Conservation (phyloP, 1,139 yeast species). For the Kurtzmaniella quercitrusa region DNA sequence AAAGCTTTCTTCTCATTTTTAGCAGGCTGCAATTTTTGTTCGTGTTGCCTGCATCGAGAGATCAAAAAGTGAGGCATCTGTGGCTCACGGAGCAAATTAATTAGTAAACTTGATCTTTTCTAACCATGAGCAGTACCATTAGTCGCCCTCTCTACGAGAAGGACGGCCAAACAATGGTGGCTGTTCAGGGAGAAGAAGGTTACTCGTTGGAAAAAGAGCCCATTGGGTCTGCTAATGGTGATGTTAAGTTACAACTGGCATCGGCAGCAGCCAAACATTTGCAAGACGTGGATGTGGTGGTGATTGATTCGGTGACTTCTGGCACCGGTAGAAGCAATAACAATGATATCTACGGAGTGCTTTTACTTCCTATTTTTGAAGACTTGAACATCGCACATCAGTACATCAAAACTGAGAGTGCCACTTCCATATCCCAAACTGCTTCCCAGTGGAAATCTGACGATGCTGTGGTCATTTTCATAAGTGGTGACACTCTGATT, state of each 20-base stretch:
- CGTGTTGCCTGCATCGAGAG: not conserved
- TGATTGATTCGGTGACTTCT: conserved; percentile 54
- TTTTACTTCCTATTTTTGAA: conserved; percentile 44
- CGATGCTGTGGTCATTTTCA: conserved; percentile 40
- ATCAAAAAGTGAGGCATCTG: not conserved
- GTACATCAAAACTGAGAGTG: conserved; percentile 36
- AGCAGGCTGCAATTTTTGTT: too few relatives aligned
- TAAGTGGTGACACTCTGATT: conserved; percentile 86
- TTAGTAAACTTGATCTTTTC: not conserved
- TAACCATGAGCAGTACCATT: not conserved
- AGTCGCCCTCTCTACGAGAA: not conserved
- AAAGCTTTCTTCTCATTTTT: not conserved
- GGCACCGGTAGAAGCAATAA: conserved; percentile 46
- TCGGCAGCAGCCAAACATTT: conserved; percentile 4
- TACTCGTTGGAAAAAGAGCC: conserved; percentile 2
- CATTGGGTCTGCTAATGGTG: not conserved
- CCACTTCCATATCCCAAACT: conserved; percentile 27
- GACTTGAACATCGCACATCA: conserved; percentile 29
- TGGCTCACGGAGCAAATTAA: not conserved
- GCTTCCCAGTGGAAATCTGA: conserved; percentile 17
- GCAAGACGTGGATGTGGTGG: conserved; percentile 1
- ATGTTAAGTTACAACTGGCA: not conserved
- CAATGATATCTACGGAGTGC: conserved; percentile 35
- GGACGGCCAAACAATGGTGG: not conserved
- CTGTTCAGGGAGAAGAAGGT: not conserved